A percentile compares a stretch with the other conserved stretches of the same genome.
Conservation (phyloP, 805 yeast genomes). For the Clavispora santaluciae region DNA sequence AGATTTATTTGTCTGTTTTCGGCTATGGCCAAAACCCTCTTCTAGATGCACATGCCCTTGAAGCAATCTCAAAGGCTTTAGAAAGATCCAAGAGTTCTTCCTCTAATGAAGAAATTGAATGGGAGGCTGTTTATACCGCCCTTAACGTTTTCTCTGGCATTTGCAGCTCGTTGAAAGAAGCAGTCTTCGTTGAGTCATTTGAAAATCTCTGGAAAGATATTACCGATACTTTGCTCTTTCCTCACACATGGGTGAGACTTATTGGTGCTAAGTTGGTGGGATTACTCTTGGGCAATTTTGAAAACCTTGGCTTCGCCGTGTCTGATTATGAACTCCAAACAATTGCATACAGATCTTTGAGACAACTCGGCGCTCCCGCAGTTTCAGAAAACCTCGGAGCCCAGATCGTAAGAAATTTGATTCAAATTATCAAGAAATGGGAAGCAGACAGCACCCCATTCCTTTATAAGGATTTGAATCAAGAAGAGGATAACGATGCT, state of each 20-base stretch:
- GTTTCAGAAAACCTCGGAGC: slow-evolving; percentile 58
- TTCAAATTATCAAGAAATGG: slow-evolving; percentile 61
- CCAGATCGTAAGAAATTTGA: slow-evolving; percentile 64
- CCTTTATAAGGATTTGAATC: slow-evolving; percentile 16
- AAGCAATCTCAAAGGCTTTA: slow-evolving; percentile 21
- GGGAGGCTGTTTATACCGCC: slow-evolving; percentile 76
- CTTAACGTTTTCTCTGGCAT: slow-evolving; percentile 47
- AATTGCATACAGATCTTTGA: slow-evolving; percentile 60
- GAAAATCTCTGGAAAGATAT: slow-evolving; percentile 47
- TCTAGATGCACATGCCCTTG: slow-evolving; percentile 37
- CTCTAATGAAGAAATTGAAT: slow-evolving; percentile 40
- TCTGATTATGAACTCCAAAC: slow-evolving; percentile 53
- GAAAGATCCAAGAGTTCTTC: slow-evolving; percentile 31
- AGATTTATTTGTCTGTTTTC: slow-evolving; percentile 49
- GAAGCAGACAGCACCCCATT: slow-evolving; percentile 37
- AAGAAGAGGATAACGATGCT: slow-evolving; percentile 16
- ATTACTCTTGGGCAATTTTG: slow-evolving; percentile 40
- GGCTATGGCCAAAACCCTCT: slow-evolving; percentile 35
- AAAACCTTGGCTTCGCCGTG: slow-evolving; percentile 29
- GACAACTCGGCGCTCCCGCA: slow-evolving; percentile 79
- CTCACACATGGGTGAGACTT: slow-evolving; percentile 89
- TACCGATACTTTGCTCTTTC: slow-evolving; percentile 60
- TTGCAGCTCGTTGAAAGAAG: slow-evolving; percentile 32
- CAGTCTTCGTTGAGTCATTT: slow-evolving; percentile 23
- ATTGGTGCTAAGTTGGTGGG: slow-evolving; percentile 58